Percentiles rank a stretch among this genome's conserved stretches.
These are phyloP conservation scores for Dendrobium nobile DNA, from an alignment of 106 monocot species.

Conservation along the genomic window DNA sequence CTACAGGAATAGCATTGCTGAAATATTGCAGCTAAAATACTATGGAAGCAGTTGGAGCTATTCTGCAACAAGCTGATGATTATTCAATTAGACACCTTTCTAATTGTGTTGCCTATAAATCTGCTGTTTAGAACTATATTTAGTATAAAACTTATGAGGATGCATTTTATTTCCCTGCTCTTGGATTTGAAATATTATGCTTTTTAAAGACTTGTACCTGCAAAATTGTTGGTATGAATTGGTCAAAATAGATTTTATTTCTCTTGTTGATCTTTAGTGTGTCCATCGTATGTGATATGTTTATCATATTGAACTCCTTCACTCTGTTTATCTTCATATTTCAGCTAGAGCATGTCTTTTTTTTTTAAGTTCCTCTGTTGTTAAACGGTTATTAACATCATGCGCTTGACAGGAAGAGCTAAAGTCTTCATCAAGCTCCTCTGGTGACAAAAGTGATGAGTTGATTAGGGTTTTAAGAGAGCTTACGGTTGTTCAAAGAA, in stretches of 20 bases:
- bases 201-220: neutral
- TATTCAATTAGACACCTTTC: neutral
- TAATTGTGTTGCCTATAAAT: neutral
- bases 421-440: conserved; percentile 20
- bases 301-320: neutral
- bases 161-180: neutral
- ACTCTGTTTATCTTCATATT: neutral
- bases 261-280: neutral
- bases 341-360: neutral
- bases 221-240: neutral
- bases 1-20: neutral
- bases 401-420: conserved; percentile 49
- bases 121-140: neutral
- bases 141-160: neutral
- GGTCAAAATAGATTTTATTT: neutral
- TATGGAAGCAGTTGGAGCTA: neutral
- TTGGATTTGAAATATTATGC: neutral
- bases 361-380: neutral
- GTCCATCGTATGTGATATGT: neutral
- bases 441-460: conserved; percentile 64
- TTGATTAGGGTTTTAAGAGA: conserved; percentile 80
- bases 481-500: conserved; percentile 76
- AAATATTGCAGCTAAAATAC: neutral
- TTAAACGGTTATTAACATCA: neutral
- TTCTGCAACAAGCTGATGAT: neutral